Conservation (phyloP, 495 filamentous ascomycete genomes). For the Annulohypoxylon nitens region DNA sequence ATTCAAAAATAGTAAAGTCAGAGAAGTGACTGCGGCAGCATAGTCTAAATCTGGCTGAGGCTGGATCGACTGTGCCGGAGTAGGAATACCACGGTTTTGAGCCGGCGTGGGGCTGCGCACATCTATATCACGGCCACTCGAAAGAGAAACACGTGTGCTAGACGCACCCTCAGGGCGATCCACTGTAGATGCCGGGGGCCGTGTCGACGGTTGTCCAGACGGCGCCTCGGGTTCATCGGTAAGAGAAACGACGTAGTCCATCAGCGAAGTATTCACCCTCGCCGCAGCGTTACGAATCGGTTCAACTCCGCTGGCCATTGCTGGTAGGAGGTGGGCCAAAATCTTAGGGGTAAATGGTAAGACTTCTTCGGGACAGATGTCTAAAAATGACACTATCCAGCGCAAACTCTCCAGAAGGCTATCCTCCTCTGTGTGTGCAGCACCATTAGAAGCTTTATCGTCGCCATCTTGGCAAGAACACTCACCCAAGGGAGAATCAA, state of each 20-base stretch:
- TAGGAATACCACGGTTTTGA: constrained; percentile 55
- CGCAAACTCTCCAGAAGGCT: constrained; percentile 89
- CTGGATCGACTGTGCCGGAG: constrained; percentile 57
- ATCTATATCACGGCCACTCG: constrained; percentile 67
- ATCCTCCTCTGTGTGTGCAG: constrained; percentile 75
- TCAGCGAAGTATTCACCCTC: constrained; percentile 87
- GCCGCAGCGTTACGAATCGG: constrained; percentile 88
- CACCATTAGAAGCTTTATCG: constrained; percentile 17
- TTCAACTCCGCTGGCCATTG: constrained; percentile 91
- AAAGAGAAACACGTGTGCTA: constrained; percentile 64
- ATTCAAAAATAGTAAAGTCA: constrained; percentile 94
- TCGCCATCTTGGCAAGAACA: constrained; percentile 39
- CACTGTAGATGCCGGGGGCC: constrained; percentile 64
- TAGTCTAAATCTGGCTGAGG: constrained; percentile 88
- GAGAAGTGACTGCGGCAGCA: constrained; percentile 93
- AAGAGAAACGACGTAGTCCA: constrained; percentile 91
- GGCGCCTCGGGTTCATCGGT: constrained; percentile 76
- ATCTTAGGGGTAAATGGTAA: constrained; percentile 93
- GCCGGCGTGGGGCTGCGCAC: constrained; percentile 67
- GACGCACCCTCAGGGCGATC: constrained; percentile 70
- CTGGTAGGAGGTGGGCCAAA: constrained; percentile 90
- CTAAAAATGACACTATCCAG: constrained; percentile 97
- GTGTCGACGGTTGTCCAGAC: constrained; percentile 56
- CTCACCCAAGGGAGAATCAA: constrained; percentile 84
- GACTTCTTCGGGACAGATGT: constrained; percentile 98